Evolutionary conservation across 768 basidiomycete genomes (phyloP), one percentile per base, ranked within the genome.

Genomic region (Phaeotremella fagi): DNA sequence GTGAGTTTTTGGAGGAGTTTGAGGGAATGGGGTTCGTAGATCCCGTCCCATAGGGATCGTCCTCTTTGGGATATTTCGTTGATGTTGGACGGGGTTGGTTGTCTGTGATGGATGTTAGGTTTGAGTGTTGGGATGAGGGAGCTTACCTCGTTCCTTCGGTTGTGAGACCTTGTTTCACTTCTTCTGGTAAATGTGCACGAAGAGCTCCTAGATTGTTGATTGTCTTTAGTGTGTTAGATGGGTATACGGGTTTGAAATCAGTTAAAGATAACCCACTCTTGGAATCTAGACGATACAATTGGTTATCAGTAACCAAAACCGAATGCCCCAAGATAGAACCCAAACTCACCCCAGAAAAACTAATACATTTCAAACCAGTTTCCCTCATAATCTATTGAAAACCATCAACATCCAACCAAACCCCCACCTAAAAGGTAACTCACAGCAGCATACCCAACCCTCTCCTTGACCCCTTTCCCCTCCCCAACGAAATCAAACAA

Each of bases 1-100:
- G 80, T 84, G 59, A 94, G 80, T 78, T 90, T 94, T 78, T 83
- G 78, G 76, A 88, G 82, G 70, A 94, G 82, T 77, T 92, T 94
- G 78, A 83, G 83, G 70, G 84, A 85, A 78, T 90, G 87, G 72
- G 90, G 90, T 73, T 82, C 78, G 75, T 94, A 94, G 75, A 94
- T 90, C 49, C 83, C 82, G 73, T 85, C 79, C 88, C 90, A 94
- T 59, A 94, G 79, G 45, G 75, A 78, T 69, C 75, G 80, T 41
- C 88, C 88, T 67, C 86, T 83, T 68, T 78, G 77, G 72, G 83
- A 68, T 57, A 85, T 85, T 67, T 81, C 77, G 75, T 86, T 81
- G 25, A 70, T 52, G 72, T 88, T 82, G 74, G 82, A 85, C 61
- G 50, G 50, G 7, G 55, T 53, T 27, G 61, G 59, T 47, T 57